A percentile compares a stretch with the other conserved stretches of the same genome.
Evolutionary conservation across 1,284 basidiomycete species (phyloP).

Genomic region (Sporisorium graminicola): DNA sequence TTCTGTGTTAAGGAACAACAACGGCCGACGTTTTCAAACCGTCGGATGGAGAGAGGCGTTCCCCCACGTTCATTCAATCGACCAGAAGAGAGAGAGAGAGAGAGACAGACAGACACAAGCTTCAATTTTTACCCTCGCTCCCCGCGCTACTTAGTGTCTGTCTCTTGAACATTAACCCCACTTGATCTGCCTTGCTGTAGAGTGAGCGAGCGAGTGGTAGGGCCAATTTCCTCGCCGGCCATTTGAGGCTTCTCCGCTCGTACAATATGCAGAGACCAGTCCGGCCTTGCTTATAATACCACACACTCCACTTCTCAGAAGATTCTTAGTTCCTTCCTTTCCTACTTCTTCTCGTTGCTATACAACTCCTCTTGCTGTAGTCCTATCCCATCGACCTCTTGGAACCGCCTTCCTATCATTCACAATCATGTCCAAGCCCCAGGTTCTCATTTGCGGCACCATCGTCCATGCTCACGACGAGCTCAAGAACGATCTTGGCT

Average conservation of each 20-base stretch:
- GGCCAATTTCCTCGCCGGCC: neutral
- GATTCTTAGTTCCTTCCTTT: neutral
- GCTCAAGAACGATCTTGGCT: slow-evolving; percentile 52
- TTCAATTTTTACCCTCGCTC: neutral
- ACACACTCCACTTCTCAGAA: slow-evolving; percentile 1
- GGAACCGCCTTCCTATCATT: neutral
- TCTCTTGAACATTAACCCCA: neutral
- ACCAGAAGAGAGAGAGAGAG: too few relatives aligned
- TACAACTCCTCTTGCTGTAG: neutral
- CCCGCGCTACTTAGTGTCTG: neutral
- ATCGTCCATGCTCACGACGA: slow-evolving; percentile 56
- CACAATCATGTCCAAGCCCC: slow-evolving; percentile 51
- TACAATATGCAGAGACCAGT: neutral
- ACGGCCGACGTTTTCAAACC: neutral
- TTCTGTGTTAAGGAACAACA: slow-evolving; percentile 1
- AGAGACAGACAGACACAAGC: neutral
- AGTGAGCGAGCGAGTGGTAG: too few relatives aligned
- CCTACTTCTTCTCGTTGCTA: neutral
- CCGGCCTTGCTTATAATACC: slow-evolving; percentile 3
- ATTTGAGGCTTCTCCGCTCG: neutral
- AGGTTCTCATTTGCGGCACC: slow-evolving; percentile 57
- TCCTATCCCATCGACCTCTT: neutral
- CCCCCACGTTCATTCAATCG: neutral
- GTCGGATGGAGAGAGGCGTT: neutral
- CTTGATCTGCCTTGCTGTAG: too few relatives aligned